Evolutionary conservation across 139 green algal genomes (phyloP).

Genomic region (Chlamydomonas applanata): DNA sequence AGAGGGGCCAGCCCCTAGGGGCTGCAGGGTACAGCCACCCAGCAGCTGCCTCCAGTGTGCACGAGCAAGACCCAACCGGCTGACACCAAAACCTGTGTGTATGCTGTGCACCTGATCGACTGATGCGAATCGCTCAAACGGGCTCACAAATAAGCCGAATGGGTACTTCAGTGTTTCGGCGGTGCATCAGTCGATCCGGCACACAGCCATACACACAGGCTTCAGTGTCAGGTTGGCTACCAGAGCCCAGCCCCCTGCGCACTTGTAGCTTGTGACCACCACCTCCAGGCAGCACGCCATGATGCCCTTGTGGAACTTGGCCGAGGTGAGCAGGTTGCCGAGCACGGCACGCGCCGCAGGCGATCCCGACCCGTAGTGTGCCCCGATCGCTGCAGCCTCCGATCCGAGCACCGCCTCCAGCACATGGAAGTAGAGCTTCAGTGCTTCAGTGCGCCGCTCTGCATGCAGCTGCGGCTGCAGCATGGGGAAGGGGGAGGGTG

Average conservation of each 20-base stretch:
- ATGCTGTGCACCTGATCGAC: too few species aligned
- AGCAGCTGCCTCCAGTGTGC: too few species aligned
- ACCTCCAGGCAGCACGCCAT: conserved; percentile 47
- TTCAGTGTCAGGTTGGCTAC: background rate
- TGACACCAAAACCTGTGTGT: too few species aligned
- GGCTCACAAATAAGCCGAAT: too few species aligned
- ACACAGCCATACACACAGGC: too few species aligned
- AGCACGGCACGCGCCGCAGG: background rate
- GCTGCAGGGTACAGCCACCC: too few species aligned
- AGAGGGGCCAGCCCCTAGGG: too few species aligned
- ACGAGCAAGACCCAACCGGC: too few species aligned
- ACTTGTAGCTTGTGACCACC: conserved; percentile 55
- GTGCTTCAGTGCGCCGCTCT: conserved; percentile 32
- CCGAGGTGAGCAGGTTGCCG: conserved; percentile 30
- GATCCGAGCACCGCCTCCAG: conserved; percentile 55
- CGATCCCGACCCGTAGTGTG: background rate
- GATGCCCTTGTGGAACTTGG: conserved; percentile 63
- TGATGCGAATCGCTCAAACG: too few species aligned
- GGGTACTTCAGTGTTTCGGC: too few species aligned
- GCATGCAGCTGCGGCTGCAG: conserved; percentile 34
- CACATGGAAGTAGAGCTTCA: conserved; percentile 69
- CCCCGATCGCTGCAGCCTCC: conserved; percentile 14
- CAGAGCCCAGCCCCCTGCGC: background rate
- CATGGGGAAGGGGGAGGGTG: conserved; percentile 24
- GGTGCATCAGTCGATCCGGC: too few species aligned